A percentile compares a stretch with the other conserved stretches of the same genome.
phyloP scores from a whole-genome alignment of 768 basidiomycete genomes.

The Tephrocybe sp. region DNA sequence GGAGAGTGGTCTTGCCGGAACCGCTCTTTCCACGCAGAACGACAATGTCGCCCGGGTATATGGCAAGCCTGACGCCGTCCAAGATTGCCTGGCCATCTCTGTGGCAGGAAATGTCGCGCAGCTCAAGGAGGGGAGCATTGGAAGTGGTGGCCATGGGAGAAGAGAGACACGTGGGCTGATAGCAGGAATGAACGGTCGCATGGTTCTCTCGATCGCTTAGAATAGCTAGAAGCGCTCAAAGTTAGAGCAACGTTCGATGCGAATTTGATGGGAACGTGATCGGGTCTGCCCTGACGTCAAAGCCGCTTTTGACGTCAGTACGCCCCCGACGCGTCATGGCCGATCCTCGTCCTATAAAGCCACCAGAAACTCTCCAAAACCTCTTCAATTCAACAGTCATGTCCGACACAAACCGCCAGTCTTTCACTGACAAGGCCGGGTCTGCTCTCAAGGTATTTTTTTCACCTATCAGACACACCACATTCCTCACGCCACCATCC shows the following conservation, averaged over 20 bases:
- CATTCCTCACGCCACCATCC: not conserved
- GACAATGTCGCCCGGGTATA: slow-evolving; percentile 74
- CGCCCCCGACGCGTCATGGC: no score
- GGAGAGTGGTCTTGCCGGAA: slow-evolving; percentile 75
- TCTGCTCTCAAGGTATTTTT: slow-evolving; percentile 48
- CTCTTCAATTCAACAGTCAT: slow-evolving; percentile 27
- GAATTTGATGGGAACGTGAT: no score
- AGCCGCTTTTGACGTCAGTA: not conserved
- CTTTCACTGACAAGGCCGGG: slow-evolving; percentile 55
- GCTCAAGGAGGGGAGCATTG: slow-evolving; percentile 44
- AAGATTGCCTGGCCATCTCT: slow-evolving; percentile 53
- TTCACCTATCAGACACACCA: not conserved
- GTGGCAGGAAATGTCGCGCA: slow-evolving; percentile 50
- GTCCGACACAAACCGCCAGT: slow-evolving; percentile 59
- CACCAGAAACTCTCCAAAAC: not conserved
- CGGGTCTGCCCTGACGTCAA: not conserved
- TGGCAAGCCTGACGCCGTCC: slow-evolving; percentile 55
- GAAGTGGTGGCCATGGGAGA: not conserved
- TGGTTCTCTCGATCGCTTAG: not conserved
- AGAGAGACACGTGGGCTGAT: not conserved
- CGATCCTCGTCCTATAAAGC: no score
- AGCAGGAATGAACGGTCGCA: not conserved
- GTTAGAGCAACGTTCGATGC: no score
- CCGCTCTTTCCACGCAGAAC: slow-evolving; percentile 82
- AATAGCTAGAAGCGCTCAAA: not conserved